Conservation (phyloP, 306 rosid genomes). For the Albizia julibrissin region DNA sequence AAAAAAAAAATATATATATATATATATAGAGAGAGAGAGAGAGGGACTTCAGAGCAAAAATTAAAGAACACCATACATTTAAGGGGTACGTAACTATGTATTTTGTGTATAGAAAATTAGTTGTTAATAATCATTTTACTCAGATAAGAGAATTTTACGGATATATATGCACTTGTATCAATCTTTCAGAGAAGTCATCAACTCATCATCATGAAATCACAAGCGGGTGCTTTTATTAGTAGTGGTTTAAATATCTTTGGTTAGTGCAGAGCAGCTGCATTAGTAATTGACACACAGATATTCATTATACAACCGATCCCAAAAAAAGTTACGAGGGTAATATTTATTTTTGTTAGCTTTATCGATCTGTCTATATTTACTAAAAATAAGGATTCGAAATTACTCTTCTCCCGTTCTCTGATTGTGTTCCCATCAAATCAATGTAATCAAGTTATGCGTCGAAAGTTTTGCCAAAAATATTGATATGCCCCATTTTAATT, state of each 20-base stretch:
- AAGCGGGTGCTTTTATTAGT: background rate
- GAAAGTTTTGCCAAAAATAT: background rate
- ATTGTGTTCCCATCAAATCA: background rate
- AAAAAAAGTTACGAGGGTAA: background rate
- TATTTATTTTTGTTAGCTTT: background rate
- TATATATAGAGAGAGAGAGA: too few relatives aligned
- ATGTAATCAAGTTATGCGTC: background rate
- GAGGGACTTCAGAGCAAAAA: background rate
- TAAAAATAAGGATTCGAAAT: background rate
- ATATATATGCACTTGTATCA: background rate
- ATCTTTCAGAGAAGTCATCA: background rate
- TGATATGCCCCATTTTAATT: background rate
- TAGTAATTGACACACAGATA: background rate
- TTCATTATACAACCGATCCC: background rate
- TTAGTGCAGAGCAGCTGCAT: constrained; percentile 5
- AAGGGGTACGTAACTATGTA: background rate
- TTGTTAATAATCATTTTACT: background rate
- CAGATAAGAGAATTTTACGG: background rate
- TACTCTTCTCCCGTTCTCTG: background rate
- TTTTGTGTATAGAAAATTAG: background rate
- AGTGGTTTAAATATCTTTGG: background rate
- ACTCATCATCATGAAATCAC: background rate
- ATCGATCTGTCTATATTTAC: background rate
- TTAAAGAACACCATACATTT: background rate
- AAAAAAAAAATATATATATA: background rate